Base-by-base conservation (phyloP, 768 basidiomycete genomes). In the Russula virescens region DNA sequence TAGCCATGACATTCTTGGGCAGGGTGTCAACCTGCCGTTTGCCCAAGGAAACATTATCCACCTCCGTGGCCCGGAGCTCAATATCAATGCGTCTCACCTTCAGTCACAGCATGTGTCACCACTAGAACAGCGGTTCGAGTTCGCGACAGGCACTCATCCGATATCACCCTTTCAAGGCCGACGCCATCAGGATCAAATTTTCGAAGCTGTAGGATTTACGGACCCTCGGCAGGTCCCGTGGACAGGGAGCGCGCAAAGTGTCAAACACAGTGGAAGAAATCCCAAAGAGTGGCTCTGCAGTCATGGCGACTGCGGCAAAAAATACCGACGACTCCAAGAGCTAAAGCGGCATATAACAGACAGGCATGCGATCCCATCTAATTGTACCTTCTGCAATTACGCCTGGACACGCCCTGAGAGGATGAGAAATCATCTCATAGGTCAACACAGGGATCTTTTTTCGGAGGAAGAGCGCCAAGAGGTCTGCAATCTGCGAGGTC, bases 341-440 rank as follows among this genome's bases (percentile, higher is more conserved):
- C 34, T 55, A 5, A 23, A n/a, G 18, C 35, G 53, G 2, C 60
- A 61, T 23, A 31, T 21, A 7, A 48, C 26, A 49, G 60, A 55
- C 26, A 49, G 18, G 38, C 60, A 61, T 31, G n/a, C 18, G 28
- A 7, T 8, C n/a, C 53, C 38, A 2, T 25, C 16, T 26, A 31
- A 23, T 26, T 61, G 60, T n/a, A 46, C 53, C 26, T 35, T 61
- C 47, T 61, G 60, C 19, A 5, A 3, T 6, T 5, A 3, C 26
- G 23, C 14, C 19, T 61, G 60, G 60, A 48, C 53, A n/a, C 60
- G 53, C 16, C 31, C 60, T 3, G 53, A 55, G 7, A 48, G 18
- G 38, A 61, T 61, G 16, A 40, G 40, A 18, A 28, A 0, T 8
- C 60, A 61, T 49, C 46, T 55, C 25, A 6, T 47, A 28, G 16